Evolutionary conservation across 371 early-diverging fungal genomes (phyloP).

Genomic region (Sporodiniella umbellata): DNA sequence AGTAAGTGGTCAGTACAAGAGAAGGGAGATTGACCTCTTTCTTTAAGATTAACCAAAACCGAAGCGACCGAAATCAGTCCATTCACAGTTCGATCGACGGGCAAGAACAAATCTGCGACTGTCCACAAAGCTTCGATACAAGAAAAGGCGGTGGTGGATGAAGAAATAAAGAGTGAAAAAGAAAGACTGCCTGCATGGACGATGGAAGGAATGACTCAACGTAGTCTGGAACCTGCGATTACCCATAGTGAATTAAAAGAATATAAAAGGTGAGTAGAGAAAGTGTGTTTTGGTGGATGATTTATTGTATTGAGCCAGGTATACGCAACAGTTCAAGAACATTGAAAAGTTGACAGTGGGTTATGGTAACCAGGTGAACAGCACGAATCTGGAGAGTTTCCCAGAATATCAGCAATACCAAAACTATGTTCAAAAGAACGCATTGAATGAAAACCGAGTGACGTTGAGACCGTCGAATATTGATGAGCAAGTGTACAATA

Average conservation of each 20-base stretch:
- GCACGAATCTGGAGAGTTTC: conserved; percentile 21
- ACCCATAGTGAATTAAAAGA: conserved; percentile 50
- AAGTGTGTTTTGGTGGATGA: not conserved
- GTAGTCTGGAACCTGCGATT: conserved; percentile 57
- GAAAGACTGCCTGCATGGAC: conserved; percentile 33
- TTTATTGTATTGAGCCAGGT: conserved; percentile 22
- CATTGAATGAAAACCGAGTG: conserved; percentile 25
- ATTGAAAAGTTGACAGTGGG: conserved; percentile 31
- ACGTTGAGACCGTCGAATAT: conserved; percentile 30
- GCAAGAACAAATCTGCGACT: conserved; percentile 4
- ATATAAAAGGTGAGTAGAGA: conserved; percentile 50
- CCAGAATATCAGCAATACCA: conserved; percentile 51
- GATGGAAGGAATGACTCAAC: conserved; percentile 50
- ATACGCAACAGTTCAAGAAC: conserved; percentile 50
- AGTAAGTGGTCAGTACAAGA: conserved; percentile 8
- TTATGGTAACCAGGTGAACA: conserved; percentile 21
- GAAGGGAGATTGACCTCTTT: too few relatives aligned
- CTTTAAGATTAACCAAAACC: conserved; percentile 28
- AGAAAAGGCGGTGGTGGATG: conserved; percentile 17
- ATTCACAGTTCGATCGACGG: conserved; percentile 40
- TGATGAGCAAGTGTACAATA: conserved; percentile 48
- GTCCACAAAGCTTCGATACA: conserved; percentile 2
- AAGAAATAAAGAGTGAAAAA: conserved; percentile 10
- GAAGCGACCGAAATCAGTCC: conserved; percentile 48
- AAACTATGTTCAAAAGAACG: conserved; percentile 42